These are phyloP conservation scores for Monosporascus ibericus DNA, from an alignment of 2,329 filamentous ascomycete genomes.

Conservation along the genomic window DNA sequence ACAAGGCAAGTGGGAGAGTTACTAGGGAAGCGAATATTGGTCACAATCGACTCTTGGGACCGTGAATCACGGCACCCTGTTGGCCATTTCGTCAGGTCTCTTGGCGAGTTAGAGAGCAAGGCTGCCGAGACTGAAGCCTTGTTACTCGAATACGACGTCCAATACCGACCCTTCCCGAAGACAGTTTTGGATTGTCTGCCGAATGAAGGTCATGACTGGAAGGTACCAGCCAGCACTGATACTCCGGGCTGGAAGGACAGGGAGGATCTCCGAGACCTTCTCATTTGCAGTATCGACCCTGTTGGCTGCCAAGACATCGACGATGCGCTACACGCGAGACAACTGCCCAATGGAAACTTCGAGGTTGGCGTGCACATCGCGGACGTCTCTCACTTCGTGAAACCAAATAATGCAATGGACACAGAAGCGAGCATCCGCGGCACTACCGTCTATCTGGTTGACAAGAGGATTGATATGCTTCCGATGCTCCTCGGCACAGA, in stretches of 20 bases:
- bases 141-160: constrained; percentile 91
- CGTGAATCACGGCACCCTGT: constrained; percentile 86
- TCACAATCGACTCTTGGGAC: constrained; percentile 94
- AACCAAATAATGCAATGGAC: constrained; percentile 96
- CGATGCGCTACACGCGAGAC: constrained; percentile 84
- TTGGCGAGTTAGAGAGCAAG: constrained; percentile 93
- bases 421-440: constrained; percentile 88
- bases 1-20: constrained; percentile 87
- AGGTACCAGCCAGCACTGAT: constrained; percentile 70
- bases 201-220: constrained; percentile 88
- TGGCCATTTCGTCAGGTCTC: constrained; percentile 86
- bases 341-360: constrained; percentile 84
- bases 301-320: constrained; percentile 97
- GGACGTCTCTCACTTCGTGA: constrained; percentile 98
- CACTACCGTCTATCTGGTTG: constrained; percentile 94
- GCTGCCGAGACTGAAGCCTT: constrained; percentile 96
- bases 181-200: constrained; percentile 91
- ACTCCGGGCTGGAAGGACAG: constrained; percentile 84
- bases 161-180: constrained; percentile 95
- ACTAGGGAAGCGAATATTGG: constrained; percentile 82
- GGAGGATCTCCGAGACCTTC: constrained; percentile 73
- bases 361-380: constrained; percentile 98
- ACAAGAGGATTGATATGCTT: constrained; percentile 99
- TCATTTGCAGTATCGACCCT: constrained; percentile 97
- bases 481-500: constrained; percentile 94